Evolutionary conservation across 345 rosid species (phyloP), one percentile per base, ranked within the genome.

Genomic region (Eucalyptus erythrocorys): DNA sequence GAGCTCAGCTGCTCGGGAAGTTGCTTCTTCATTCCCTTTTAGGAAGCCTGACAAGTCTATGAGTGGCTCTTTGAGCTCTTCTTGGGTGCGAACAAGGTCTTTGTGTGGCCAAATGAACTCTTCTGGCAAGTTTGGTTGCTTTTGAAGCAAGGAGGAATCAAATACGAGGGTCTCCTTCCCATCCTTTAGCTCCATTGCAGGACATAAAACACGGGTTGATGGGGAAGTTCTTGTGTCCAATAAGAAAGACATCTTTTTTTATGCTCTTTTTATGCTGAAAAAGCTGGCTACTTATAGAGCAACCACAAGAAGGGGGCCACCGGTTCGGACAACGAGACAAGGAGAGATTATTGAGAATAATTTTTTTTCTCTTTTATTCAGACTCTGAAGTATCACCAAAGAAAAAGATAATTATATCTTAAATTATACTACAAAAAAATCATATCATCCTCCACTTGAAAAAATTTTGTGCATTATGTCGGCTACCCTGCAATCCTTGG

Each of bases 31-130:
- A 14, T 93, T 94, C 2, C 96, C 95, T 8, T 86, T 89, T 2
- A 92, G 37, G 90, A 93, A 92, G 13, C 94, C 95, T 7, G 80
- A 61, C 50, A 95, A 71, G 92, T 95, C 96, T 53, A 95, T 87
- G 30, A 93, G 26, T 1, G 97, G 96, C 89, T 92, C 95, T 14
- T 91, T 89, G 2, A 95, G 94, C 87, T 92, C 95, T 9, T 88
- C 90, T 13, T 89, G 88, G 37, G 87, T 43, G 26, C 40, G 47
- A 12, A 45, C 91, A 5, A 92, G 79, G 88, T 93, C 95, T 21
- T 86, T 87, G 11, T 91, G 42, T 8, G 95, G 95, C 97, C 97
- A 95, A 8, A 91, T 7, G 92, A 93, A 94, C 89, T 93, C 93
- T 1, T 89, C 43, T 8, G 97, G 95, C 34, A 94, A 48, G 86